Evolutionary conservation across 2,329 filamentous ascomycete genomes (phyloP), one percentile per base, ranked within the genome.

Genomic region (Neoascochyta sp.): DNA sequence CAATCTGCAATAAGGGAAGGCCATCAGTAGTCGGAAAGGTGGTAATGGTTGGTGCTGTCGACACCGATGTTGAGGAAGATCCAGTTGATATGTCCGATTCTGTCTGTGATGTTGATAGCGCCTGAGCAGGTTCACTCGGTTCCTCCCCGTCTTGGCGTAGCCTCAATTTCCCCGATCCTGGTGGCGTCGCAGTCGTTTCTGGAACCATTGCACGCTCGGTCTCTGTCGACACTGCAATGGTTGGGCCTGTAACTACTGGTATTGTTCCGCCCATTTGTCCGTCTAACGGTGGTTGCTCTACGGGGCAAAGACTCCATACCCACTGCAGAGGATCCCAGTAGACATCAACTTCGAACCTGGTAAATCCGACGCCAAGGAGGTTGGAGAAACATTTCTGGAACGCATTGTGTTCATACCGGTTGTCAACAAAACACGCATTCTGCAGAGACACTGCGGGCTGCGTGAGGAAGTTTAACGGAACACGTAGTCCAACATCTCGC

Each of bases 401-500:
- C 3, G 66, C 65, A 16, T 63, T 56, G 45, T 71, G 66, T 41
- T 76, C 70, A 53, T 75, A 82, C n/a, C 66, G 59, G 5, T 66
- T 62, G 32, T 68, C 46, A 7, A 65, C 60, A 46, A 82, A 82
- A 52, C 80, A 83, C 7, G 75, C 78, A 16, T 73, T 66, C 2
- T 66, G 69, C 20, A 83, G 47, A 7, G 73, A 74, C 2, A 81
- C 67, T 1, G 71, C 74, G 7, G 78, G 74, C 10, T 65, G 59
- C 3, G 74, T 77, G 21, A 79, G 70, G 52, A 69, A 81, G 47
- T 83, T 80, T 47, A 83, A 71, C 3, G 80, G 80, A 5, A 82
- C 65, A 32, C 69, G 65, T 8, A 75, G 60, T 13, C 71, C 69
- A 22, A 80, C 63, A 64, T 83, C 80, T 56, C 80, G 65, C 55